Conservation (phyloP, 805 yeast genomes). For the Ogataea siamensis region DNA sequence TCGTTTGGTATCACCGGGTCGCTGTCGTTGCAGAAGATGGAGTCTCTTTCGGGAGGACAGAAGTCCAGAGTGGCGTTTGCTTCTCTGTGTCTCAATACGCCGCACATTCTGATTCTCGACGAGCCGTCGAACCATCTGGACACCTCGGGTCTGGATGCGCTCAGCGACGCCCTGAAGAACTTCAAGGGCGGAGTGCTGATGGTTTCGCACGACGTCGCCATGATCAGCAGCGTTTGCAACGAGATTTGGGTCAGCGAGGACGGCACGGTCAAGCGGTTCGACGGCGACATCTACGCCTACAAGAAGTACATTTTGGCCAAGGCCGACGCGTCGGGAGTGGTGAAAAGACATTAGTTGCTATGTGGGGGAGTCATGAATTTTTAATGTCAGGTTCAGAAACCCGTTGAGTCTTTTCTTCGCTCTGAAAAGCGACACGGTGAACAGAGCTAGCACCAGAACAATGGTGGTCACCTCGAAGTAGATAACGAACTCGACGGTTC, state of each 20-base stretch:
- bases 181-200: slow-evolving; percentile 95
- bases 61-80: slow-evolving; percentile 98
- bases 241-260: slow-evolving; percentile 96
- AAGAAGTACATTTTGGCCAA: slow-evolving; percentile 78
- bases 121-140: slow-evolving; percentile 99
- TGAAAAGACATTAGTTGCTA: slow-evolving; percentile 62
- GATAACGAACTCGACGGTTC: slow-evolving; percentile 15
- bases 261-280: slow-evolving; percentile 73
- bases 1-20: slow-evolving; percentile 97
- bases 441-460: slow-evolving; percentile 7
- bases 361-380: background rate
- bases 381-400: slow-evolving; percentile 9
- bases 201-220: slow-evolving; percentile 97
- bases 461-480: slow-evolving; percentile 13
- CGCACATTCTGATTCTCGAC: slow-evolving; percentile 89
- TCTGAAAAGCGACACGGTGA: slow-evolving; percentile 12
- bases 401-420: slow-evolving; percentile 14
- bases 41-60: slow-evolving; percentile 93
- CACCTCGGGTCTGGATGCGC: slow-evolving; percentile 96
- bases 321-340: slow-evolving; percentile 87
- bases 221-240: slow-evolving; percentile 83
- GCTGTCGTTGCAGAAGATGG: slow-evolving; percentile 87
- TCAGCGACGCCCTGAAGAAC: slow-evolving; percentile 80
- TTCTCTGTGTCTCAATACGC: slow-evolving; percentile 82
- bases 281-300: slow-evolving; percentile 83